Evolutionary conservation across 306 rosid species (phyloP).

Genomic region (Quercus berberidifolia): DNA sequence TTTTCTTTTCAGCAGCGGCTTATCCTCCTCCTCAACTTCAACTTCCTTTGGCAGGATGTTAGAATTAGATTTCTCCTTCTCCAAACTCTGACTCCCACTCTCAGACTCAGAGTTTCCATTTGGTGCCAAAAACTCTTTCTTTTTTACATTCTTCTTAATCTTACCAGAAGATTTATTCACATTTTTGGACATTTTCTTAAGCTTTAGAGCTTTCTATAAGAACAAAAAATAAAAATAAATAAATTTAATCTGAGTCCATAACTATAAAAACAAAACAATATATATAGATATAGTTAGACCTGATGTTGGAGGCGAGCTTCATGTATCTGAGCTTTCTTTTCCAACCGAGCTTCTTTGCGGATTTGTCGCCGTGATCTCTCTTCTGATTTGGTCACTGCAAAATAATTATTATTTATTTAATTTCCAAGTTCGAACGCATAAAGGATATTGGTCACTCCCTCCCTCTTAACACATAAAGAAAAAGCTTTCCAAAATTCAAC

Average conservation of each 20-base stretch:
- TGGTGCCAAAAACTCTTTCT: slow-evolving; percentile 6
- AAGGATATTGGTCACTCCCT: too few species aligned
- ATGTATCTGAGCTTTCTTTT: slow-evolving; percentile 44
- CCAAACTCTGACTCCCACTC: slow-evolving; percentile 12
- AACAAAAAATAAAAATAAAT: slow-evolving; percentile 3
- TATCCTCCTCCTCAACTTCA: slow-evolving; percentile 10
- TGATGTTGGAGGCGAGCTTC: slow-evolving; percentile 54
- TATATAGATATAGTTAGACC: slow-evolving; percentile 1
- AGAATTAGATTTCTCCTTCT: neutral
- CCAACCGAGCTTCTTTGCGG: slow-evolving; percentile 64
- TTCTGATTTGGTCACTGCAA: slow-evolving; percentile 19
- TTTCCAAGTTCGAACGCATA: too few species aligned
- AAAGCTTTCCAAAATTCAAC: too few species aligned
- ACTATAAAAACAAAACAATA: neutral
- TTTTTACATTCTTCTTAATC: slow-evolving; percentile 4
- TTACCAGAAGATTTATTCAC: slow-evolving; percentile 8
- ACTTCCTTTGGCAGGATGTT: neutral
- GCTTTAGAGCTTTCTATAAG: slow-evolving; percentile 36
- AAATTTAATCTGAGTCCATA: neutral
- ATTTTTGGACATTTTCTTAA: slow-evolving; percentile 14
- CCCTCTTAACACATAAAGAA: too few species aligned
- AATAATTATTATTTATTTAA: too few species aligned
- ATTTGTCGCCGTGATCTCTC: slow-evolving; percentile 61
- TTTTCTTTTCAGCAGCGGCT: slow-evolving; percentile 18
- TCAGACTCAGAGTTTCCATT: slow-evolving; percentile 11